Conservation (phyloP, 1,139 yeast genomes). For the Pichia norvegensis region DNA sequence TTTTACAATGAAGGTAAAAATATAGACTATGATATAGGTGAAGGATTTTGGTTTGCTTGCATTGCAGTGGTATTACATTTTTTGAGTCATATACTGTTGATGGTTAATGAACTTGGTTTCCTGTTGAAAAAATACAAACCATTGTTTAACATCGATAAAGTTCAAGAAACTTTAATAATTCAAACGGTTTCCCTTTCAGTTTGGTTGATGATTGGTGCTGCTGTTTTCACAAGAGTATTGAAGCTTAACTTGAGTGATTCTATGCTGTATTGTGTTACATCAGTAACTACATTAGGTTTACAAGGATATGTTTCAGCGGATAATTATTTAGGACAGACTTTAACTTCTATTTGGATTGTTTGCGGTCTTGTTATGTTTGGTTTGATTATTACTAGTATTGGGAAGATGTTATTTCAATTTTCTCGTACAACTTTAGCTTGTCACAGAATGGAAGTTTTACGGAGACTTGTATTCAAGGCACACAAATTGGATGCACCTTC, state of each 20-base stretch:
- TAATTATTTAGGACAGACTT: constrained; percentile 40
- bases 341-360: constrained; percentile 55
- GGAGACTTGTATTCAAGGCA: constrained; percentile 7
- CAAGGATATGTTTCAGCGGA: constrained; percentile 58
- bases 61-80: constrained; percentile 57
- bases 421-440: constrained; percentile 58
- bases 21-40: constrained; percentile 33
- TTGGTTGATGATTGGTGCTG: constrained; percentile 69
- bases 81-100: constrained; percentile 43
- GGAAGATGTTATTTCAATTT: constrained; percentile 53
- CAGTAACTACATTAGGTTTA: constrained; percentile 69
- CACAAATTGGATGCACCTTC: constrained; percentile 14
- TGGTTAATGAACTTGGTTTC: constrained; percentile 57
- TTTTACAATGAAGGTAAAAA: constrained; percentile 18
- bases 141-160: constrained; percentile 52
- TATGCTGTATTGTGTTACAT: constrained; percentile 62
- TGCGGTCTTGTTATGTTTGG: constrained; percentile 69
- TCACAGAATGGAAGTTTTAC: constrained; percentile 43
- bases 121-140: constrained; percentile 54
- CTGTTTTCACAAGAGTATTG: constrained; percentile 40
- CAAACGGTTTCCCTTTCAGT: constrained; percentile 56
- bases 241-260: constrained; percentile 50
- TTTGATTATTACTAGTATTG: constrained; percentile 59
- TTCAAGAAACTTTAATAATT: constrained; percentile 65
- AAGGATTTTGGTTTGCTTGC: constrained; percentile 74